Percentiles rank a stretch among this genome's conserved stretches.
Conservation (phyloP, 1,284 basidiomycete genomes). For the Ceratobasidium sp. region DNA sequence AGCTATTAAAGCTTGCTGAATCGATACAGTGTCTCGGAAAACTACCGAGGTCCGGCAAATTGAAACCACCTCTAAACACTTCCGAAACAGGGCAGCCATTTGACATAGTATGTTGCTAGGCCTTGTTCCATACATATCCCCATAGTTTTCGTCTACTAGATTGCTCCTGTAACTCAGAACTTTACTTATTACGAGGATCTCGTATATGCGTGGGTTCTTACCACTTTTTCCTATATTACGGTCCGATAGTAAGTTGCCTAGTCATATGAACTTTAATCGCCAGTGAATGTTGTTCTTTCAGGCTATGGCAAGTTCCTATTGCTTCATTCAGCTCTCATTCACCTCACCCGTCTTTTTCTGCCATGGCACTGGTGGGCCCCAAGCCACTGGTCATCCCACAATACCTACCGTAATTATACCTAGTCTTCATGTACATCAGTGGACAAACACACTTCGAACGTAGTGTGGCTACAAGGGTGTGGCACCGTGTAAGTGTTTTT, state of each 20-base stretch:
- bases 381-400: not conserved
- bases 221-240: not conserved
- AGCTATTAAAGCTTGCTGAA: not conserved
- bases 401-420: not conserved
- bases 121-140: not conserved
- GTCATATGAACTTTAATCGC: slow-evolving; percentile 27
- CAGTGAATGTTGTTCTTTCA: not conserved
- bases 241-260: not conserved
- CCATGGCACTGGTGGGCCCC: slow-evolving; percentile 10
- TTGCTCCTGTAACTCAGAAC: slow-evolving; percentile 3
- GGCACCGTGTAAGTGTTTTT: not conserved
- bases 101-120: not conserved
- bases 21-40: not conserved
- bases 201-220: slow-evolving; percentile 12
- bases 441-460: slow-evolving; percentile 10
- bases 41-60: slow-evolving; percentile 14
- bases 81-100: not conserved
- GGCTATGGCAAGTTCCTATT: not conserved
- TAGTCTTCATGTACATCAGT: slow-evolving; percentile 24
- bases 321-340: not conserved
- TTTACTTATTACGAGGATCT: slow-evolving; percentile 30
- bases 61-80: slow-evolving; percentile 17
- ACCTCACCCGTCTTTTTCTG: slow-evolving; percentile 15
- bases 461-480: slow-evolving; percentile 15
- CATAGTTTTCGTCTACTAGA: not conserved